Evolutionary conservation across 306 rosid genomes (phyloP).

Genomic region (Benincasa hispida): DNA sequence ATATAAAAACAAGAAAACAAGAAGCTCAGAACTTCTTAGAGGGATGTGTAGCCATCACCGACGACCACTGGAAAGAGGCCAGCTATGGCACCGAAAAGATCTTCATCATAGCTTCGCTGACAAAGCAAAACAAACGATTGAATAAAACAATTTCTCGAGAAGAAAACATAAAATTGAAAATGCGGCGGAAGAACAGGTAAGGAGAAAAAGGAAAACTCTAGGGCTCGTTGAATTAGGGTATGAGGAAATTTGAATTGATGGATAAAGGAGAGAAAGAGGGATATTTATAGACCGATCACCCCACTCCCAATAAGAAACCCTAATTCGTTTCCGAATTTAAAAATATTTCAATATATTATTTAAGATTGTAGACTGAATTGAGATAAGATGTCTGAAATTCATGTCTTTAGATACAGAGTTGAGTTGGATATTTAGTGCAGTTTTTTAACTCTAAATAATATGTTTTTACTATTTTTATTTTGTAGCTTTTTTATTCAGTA

Average conservation of each 20-base stretch:
- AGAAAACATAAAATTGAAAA: neutral
- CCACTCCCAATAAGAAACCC: neutral
- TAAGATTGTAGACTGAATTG: too few species aligned
- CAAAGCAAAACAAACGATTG: neutral
- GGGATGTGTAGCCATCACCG: slow-evolving; percentile 69
- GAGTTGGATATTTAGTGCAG: too few species aligned
- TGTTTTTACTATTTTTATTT: too few species aligned
- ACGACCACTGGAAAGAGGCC: slow-evolving; percentile 17
- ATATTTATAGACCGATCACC: neutral
- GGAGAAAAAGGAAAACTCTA: neutral
- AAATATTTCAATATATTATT: neutral
- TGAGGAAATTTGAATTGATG: neutral
- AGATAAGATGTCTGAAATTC: too few species aligned
- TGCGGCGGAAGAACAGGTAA: neutral
- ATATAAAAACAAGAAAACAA: too few species aligned
- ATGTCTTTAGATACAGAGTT: too few species aligned
- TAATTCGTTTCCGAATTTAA: neutral
- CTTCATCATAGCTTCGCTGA: slow-evolving; percentile 43
- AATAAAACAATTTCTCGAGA: neutral
- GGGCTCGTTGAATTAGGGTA: neutral
- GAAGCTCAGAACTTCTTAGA: slow-evolving; percentile 99
- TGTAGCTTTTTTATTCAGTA: too few species aligned
- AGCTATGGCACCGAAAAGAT: slow-evolving; percentile 40
- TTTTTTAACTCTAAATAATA: too few species aligned
- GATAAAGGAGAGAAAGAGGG: neutral